A percentile compares a stretch with the other conserved stretches of the same genome.
phyloP scores from a whole-genome alignment of 129 eudicot species.

The Dittrichia graveolens region DNA sequence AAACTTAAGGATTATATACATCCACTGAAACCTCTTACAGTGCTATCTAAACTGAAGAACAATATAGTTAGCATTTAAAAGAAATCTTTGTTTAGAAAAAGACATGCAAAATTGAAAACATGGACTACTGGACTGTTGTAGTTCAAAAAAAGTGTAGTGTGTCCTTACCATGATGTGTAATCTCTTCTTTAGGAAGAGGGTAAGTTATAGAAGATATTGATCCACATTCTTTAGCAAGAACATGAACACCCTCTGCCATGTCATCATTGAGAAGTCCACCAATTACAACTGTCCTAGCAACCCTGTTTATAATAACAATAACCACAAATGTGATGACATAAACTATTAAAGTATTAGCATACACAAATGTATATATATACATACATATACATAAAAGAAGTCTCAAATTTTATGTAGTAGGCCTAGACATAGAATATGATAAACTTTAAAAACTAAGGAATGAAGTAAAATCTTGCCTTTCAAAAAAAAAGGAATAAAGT shows the following conservation, averaged over 20 bases:
- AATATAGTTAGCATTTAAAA: neutral
- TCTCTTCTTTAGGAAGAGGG: constrained; percentile 88
- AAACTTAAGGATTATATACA: constrained; percentile 16
- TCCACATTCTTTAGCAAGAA: constrained; percentile 74
- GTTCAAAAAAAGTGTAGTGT: neutral
- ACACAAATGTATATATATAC: neutral
- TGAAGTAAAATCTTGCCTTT: neutral
- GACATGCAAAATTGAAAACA: neutral
- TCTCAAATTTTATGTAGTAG: neutral
- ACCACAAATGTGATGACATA: neutral
- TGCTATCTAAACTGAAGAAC: neutral
- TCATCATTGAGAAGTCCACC: constrained; percentile 73
- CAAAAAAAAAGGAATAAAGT: neutral
- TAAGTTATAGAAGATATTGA: constrained; percentile 73
- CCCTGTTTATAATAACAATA: constrained; percentile 55
- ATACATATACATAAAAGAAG: neutral
- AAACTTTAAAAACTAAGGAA: neutral
- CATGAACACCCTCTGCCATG: constrained; percentile 75
- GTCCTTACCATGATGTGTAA: constrained; percentile 64
- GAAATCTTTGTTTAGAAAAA: neutral
- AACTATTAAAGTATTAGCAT: neutral
- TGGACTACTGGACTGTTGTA: neutral
- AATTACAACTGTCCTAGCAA: constrained; percentile 82
- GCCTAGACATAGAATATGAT: neutral
- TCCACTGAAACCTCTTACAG: constrained; percentile 15